Conservation (phyloP, 225 moss, liverwort and hornwort genomes). For the Anthoceros angustus region DNA sequence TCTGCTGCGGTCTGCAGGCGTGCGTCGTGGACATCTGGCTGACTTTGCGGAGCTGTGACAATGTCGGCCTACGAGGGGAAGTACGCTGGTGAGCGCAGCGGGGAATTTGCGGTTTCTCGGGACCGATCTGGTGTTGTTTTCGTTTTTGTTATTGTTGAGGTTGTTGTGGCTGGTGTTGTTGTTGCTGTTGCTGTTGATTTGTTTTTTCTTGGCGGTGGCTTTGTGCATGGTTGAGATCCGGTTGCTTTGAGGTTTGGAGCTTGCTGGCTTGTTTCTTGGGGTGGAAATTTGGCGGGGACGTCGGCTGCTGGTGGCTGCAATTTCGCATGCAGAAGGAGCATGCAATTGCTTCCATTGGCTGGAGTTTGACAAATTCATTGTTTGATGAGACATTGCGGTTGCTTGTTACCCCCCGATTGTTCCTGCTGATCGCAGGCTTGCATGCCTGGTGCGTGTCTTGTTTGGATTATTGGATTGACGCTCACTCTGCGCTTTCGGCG, state of each 20-base stretch:
- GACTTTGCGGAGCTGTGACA: not conserved
- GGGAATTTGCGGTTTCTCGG: no score
- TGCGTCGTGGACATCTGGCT: no score
- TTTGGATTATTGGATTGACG: no score
- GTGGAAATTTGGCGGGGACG: not conserved
- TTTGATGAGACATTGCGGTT: no score
- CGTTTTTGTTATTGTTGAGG: not conserved
- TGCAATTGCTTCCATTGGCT: no score
- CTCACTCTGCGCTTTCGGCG: no score
- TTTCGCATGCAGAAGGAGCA: no score
- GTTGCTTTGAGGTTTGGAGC: not conserved
- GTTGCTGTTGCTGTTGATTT: not conserved
- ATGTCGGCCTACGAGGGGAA: slow-evolving; percentile 2
- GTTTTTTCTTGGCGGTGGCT: not conserved
- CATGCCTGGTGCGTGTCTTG: no score
- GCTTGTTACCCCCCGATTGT: no score
- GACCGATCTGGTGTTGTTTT: no score
- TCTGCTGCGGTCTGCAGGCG: not conserved
- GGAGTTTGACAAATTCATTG: no score
- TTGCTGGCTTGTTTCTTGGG: slow-evolving; percentile 3
- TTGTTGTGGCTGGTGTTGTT: not conserved
- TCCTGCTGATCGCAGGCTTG: no score
- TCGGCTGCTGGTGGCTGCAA: not conserved
- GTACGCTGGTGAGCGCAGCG: not conserved
- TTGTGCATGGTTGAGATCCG: not conserved